Evolutionary conservation across 2,329 filamentous ascomycete genomes (phyloP).

Genomic region (Fusarium begoniae): DNA sequence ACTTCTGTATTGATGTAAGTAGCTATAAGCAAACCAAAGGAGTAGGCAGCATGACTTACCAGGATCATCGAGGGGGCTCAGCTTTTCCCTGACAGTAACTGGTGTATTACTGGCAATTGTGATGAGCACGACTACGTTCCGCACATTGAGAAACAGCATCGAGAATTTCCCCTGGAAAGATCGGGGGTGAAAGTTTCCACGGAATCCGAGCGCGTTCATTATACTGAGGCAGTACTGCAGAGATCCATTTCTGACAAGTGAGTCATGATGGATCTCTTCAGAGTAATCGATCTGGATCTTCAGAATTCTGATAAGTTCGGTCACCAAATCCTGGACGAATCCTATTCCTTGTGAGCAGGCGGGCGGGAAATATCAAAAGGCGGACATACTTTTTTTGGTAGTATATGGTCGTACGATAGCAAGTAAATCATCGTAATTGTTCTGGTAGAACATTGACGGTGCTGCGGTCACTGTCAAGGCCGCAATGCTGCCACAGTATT

Average conservation of each 20-base stretch:
- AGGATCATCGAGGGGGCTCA: constrained; percentile 69
- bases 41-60: constrained; percentile 41
- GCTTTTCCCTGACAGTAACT: constrained; percentile 62
- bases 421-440: constrained; percentile 76
- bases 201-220: constrained; percentile 80
- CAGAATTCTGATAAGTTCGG: constrained; percentile 73
- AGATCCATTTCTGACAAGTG: constrained; percentile 75
- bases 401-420: constrained; percentile 67
- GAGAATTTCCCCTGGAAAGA: constrained; percentile 77
- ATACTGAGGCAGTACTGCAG: constrained; percentile 82
- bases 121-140: constrained; percentile 74
- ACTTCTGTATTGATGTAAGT: constrained; percentile 62
- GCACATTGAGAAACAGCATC: constrained; percentile 77
- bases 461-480: constrained; percentile 65
- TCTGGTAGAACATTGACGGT: constrained; percentile 55
- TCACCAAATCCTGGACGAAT: constrained; percentile 70
- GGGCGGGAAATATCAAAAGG: neutral
- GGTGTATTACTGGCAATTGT: constrained; percentile 69
- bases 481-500: constrained; percentile 68
- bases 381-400: constrained; percentile 45
- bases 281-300: constrained; percentile 84
- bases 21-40: neutral
- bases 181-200: constrained; percentile 68
- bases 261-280: constrained; percentile 75
- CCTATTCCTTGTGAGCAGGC: constrained; percentile 50